phyloP scores from a whole-genome alignment of 768 basidiomycete species.

The Tricholoma hemisulphureum region DNA sequence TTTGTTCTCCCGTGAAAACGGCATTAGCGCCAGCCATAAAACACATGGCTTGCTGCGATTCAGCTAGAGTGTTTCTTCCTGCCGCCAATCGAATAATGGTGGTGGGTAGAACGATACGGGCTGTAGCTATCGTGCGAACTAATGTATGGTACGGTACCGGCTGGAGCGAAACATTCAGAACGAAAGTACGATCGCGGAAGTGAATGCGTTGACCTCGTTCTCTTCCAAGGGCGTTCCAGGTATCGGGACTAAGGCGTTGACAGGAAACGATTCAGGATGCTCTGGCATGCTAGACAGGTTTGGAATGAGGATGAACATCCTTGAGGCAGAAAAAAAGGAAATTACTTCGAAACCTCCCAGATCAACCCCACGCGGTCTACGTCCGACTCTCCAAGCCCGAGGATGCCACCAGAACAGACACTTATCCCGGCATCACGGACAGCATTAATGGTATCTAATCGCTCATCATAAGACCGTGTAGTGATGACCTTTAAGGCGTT shows the following conservation, averaged over 20 bases:
- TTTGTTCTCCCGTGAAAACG: constrained; percentile 96
- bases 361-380: constrained; percentile 90
- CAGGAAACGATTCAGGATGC: constrained; percentile 98
- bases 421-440: constrained; percentile 95
- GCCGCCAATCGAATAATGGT: constrained; percentile 96
- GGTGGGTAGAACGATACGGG: constrained; percentile 84
- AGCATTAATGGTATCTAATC: constrained; percentile 83
- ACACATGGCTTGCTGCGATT: constrained; percentile 95
- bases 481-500: constrained; percentile 75
- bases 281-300: constrained; percentile 70
- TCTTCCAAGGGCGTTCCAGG: constrained; percentile 89
- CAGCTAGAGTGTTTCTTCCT: constrained; percentile 83
- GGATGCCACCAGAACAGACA: constrained; percentile 94
- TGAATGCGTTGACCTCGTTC: constrained; percentile 63
- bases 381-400: constrained; percentile 91
- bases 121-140: constrained; percentile 92
- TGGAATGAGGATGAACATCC: constrained; percentile 11
- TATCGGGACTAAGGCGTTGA: constrained; percentile 96
- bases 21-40: constrained; percentile 99
- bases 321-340: constrained; percentile 11
- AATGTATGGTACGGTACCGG: constrained; percentile 80
- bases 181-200: neutral
- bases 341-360: constrained; percentile 88
- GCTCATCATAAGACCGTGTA: constrained; percentile 90
- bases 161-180: constrained; percentile 36